Percentiles rank a stretch among this genome's conserved stretches.
Conservation (phyloP, 352 stramenopile species). For the Phytophthora pseudosyringae region DNA sequence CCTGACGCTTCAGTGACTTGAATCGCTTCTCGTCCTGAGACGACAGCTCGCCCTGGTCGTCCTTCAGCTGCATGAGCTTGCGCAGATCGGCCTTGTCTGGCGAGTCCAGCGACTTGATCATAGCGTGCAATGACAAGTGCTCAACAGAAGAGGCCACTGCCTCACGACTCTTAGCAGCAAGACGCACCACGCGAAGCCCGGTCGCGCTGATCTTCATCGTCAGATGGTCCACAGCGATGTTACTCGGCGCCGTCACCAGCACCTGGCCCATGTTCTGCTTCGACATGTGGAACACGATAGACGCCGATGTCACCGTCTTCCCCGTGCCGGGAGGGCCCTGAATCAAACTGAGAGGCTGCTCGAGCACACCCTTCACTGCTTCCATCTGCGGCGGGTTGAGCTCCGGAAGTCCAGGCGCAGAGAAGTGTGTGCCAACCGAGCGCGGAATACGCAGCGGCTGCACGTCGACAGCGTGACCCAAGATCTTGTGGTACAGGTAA, state of each 20-base stretch:
- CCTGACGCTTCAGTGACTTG: slow-evolving; percentile 90
- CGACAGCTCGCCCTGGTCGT: slow-evolving; percentile 94
- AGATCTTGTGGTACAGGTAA: slow-evolving; percentile 99
- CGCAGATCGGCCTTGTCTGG: slow-evolving; percentile 91
- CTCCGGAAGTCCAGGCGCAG: slow-evolving; percentile 95
- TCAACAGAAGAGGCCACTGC: slow-evolving; percentile 95
- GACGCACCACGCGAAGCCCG: slow-evolving; percentile 97
- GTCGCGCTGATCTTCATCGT: slow-evolving; percentile 98
- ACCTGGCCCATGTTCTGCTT: slow-evolving; percentile 99
- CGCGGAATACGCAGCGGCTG: slow-evolving; percentile 87
- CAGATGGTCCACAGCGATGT: slow-evolving; percentile 98
- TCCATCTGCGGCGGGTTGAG: slow-evolving; percentile 98
- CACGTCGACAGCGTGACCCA: slow-evolving; percentile 97
- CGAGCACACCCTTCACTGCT: slow-evolving; percentile 96
- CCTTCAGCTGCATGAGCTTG: slow-evolving; percentile 95
- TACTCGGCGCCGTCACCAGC: slow-evolving; percentile 98
- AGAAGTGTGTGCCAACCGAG: slow-evolving; percentile 76
- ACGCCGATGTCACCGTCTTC: slow-evolving; percentile 98
- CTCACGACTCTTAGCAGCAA: slow-evolving; percentile 98
- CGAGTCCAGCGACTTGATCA: slow-evolving; percentile 93
- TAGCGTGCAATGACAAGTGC: slow-evolving; percentile 97
- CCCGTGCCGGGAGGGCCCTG: slow-evolving; percentile 97
- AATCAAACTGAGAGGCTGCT: slow-evolving; percentile 98
- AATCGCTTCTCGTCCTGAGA: slow-evolving; percentile 98
- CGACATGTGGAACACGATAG: slow-evolving; percentile 99